Conservation (phyloP, 2,329 filamentous ascomycete species). For the Dothideomycetidae sp. region DNA sequence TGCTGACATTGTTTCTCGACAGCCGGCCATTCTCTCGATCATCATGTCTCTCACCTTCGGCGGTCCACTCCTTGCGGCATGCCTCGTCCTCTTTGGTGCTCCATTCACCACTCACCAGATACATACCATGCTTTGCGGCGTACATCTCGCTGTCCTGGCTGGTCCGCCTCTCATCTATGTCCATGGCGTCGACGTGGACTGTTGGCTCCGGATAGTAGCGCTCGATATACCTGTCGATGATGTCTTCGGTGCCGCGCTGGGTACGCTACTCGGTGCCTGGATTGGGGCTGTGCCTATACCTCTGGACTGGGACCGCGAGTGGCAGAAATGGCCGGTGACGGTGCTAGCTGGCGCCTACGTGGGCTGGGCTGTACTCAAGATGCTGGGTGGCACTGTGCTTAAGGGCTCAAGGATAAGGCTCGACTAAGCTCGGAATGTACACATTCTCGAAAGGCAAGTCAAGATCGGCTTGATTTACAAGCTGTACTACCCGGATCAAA, state of each 20-base stretch:
- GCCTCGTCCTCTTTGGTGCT: slow-evolving; percentile 79
- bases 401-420: slow-evolving; percentile 34
- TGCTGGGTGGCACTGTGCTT: slow-evolving; percentile 38
- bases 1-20: no score
- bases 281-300: slow-evolving; percentile 89
- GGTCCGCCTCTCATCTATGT: slow-evolving; percentile 73
- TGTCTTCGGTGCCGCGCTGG: slow-evolving; percentile 68
- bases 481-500: no score
- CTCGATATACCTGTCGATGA: slow-evolving; percentile 65
- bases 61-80: slow-evolving; percentile 42
- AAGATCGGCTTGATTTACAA: no score
- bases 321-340: slow-evolving; percentile 96
- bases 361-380: slow-evolving; percentile 59
- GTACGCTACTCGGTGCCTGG: slow-evolving; percentile 72
- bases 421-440: slow-evolving; percentile 18
- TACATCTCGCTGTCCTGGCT: slow-evolving; percentile 67
- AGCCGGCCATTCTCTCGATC: slow-evolving; percentile 61
- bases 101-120: slow-evolving; percentile 67
- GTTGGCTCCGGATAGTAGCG: slow-evolving; percentile 57
- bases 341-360: slow-evolving; percentile 70
- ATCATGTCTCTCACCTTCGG: slow-evolving; percentile 41
- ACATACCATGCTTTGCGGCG: slow-evolving; percentile 66
- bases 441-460: no score
- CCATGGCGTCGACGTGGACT: slow-evolving; percentile 58
- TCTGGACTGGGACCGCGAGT: slow-evolving; percentile 95